Evolutionary conservation across 2,329 filamentous ascomycete species (phyloP), one percentile per base, ranked within the genome.

Genomic region (Sclerotinia subarctica): DNA sequence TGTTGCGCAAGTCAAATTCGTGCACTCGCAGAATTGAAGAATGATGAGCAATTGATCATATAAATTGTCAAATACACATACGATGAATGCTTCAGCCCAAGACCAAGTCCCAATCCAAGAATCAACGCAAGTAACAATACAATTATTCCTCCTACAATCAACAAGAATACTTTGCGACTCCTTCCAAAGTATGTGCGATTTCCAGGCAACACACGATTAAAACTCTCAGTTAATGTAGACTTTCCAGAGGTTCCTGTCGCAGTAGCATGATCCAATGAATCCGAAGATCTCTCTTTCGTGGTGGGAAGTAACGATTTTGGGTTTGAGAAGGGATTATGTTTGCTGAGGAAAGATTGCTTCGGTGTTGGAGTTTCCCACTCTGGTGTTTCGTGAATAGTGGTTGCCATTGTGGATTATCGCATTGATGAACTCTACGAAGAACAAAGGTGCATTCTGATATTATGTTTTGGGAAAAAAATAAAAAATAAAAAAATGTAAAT

Each of bases 91-190:
- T 66, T 32, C 70, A 69, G 21, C 75, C 75, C 26, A 17, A 79
- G 68, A 8, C 78, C 78, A 47, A 77, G 76, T 17, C 76, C 74
- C 42, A 80, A 69, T 6, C 77, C 78, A 52, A 79, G 74, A 5
- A 78, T 75, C 42, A 80, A 67, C 3, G 70, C 72, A n/a, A 79
- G 70, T 8, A 79, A 62, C 32, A 76, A 47, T 2, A 64, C 6
- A 60, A 60, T 44, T 56, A 58, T 52, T 56, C 49, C 51, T 60
- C 51, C 51, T 63, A 68, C 44, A 35, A 67, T 44, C 15, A 69
- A 5, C 19, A 71, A 44, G 11, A 72, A 70, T 5, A 64, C 62
- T 52, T 69, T 71, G n/a, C 72, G 68, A 29, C 67, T 70, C 10
- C 68, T 47, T 26, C 72, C 70, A 49, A 72, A 68, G 51, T 72